phyloP scores from a whole-genome alignment of 495 filamentous ascomycete genomes.

The Tuber umbilicatum region DNA sequence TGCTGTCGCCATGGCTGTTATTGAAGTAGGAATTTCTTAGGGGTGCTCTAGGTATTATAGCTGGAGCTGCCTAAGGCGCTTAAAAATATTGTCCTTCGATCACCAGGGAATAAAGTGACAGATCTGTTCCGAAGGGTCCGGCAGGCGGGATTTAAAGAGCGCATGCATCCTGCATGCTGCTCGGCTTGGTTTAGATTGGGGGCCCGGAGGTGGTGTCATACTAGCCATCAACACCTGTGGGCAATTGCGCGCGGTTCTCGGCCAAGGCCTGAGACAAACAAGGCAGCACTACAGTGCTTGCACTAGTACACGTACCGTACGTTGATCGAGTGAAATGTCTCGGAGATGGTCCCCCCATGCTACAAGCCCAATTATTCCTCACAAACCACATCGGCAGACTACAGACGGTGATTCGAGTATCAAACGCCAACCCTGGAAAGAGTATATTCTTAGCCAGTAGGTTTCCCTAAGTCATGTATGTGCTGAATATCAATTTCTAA shows the following conservation, averaged over 20 bases:
- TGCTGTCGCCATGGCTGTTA: background rate
- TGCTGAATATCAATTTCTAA: background rate
- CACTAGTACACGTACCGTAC: too few species aligned
- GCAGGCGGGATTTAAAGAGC: background rate
- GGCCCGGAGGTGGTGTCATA: background rate
- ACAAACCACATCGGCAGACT: background rate
- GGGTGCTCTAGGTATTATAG: background rate
- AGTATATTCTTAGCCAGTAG: background rate
- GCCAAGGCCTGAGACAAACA: background rate
- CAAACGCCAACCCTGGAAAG: background rate
- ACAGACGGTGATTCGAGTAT: background rate
- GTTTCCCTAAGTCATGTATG: background rate
- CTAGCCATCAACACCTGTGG: background rate
- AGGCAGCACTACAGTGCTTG: background rate
- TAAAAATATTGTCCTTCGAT: background rate
- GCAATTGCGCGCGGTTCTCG: background rate
- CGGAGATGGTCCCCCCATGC: background rate
- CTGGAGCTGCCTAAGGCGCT: background rate
- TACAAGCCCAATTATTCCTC: background rate
- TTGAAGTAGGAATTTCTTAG: background rate
- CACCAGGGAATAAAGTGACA: background rate
- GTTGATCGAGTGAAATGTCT: background rate
- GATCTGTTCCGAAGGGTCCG: background rate
- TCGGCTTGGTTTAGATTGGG: background rate
- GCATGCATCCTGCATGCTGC: background rate